Base-by-base conservation (phyloP, 2,329 filamentous ascomycete genomes). In the Helotiales sp. region DNA sequence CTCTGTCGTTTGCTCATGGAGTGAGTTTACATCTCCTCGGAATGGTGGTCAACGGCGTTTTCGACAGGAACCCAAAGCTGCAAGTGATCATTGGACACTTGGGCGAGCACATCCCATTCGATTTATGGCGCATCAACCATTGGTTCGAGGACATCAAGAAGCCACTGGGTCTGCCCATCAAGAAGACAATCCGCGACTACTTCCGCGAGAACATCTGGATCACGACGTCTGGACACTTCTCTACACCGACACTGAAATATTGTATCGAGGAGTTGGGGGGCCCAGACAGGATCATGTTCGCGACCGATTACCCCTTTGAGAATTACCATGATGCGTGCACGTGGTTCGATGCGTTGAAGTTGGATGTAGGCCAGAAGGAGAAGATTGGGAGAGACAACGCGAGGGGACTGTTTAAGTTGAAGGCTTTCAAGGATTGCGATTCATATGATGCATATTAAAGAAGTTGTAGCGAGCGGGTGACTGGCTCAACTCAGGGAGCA, bases 1-100 rank as follows among this genome's bases (percentile, higher is more conserved):
- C 87, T 0, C 80, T 87, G 6, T 83, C 80, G 63, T 89, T 89
- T 59, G 65, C 86, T 2, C 83, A 87, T 0, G 87, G 84, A 6
- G 86, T 89, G 63, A 84, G 80, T 66, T 81, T 89, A 0, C 87
- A 90, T 74, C 77, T 84, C 0, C 78, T 90, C 11, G 81, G 82
- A 17, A 80, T 85, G 76, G 78, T 84, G 15, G 81, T 81, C 60
- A 84, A 83, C 68, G 83, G 82, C 54, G 81, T 84, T n/a, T 84
- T 84, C 57, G 83, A 85, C 64, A 77, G 82, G 22, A 78, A 81
- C 64, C 82, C 83, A 2, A 80, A 78, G 67, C 75, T 83, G 3
- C 79, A 84, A 68, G 67, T 85, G 30, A 78, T 85, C 57, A 76
- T 85, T 2, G 83, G 83, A 17, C 83, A 85, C 68, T 66, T 84